Conservation (phyloP, 163 green algal genomes). For the Scenedesmus sp. region DNA sequence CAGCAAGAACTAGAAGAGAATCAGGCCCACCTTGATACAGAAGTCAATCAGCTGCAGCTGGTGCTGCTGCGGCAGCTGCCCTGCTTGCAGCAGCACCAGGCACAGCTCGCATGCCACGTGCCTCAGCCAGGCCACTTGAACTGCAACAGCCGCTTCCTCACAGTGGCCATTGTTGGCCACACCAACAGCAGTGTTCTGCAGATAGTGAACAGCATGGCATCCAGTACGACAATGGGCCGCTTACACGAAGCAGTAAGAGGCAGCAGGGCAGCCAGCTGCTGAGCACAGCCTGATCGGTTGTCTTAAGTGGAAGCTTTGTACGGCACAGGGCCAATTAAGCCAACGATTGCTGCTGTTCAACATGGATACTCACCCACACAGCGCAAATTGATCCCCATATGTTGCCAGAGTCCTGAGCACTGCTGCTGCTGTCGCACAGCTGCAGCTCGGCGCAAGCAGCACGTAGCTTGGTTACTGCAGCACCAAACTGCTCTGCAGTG, state of each 20-base stretch:
- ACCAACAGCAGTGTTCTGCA: constrained; percentile 23
- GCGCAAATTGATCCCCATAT: not conserved
- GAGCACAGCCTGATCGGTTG: too few relatives aligned
- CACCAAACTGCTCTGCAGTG: not conserved
- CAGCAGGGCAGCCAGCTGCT: too few relatives aligned
- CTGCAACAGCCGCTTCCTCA: not conserved
- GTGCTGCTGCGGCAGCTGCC: not conserved
- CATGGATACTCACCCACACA: not conserved
- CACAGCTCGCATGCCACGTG: constrained; percentile 1
- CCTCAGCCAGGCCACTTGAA: constrained; percentile 26
- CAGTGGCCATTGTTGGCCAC: not conserved
- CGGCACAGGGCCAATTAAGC: too few relatives aligned
- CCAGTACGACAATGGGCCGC: too few relatives aligned
- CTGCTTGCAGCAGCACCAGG: not conserved
- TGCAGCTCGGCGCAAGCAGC: not conserved
- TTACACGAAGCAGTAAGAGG: too few relatives aligned
- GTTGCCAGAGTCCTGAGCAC: not conserved
- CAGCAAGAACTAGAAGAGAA: too few relatives aligned
- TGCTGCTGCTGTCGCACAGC: not conserved
- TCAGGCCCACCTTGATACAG: constrained; percentile 9
- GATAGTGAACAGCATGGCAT: not conserved
- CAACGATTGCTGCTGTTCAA: not conserved
- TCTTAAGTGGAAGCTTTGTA: too few relatives aligned
- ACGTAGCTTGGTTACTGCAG: not conserved
- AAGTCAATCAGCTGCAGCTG: constrained; percentile 13